Evolutionary conservation across 495 filamentous ascomycete species (phyloP), one percentile per base, ranked within the genome.

Genomic region (Cercophora samala): DNA sequence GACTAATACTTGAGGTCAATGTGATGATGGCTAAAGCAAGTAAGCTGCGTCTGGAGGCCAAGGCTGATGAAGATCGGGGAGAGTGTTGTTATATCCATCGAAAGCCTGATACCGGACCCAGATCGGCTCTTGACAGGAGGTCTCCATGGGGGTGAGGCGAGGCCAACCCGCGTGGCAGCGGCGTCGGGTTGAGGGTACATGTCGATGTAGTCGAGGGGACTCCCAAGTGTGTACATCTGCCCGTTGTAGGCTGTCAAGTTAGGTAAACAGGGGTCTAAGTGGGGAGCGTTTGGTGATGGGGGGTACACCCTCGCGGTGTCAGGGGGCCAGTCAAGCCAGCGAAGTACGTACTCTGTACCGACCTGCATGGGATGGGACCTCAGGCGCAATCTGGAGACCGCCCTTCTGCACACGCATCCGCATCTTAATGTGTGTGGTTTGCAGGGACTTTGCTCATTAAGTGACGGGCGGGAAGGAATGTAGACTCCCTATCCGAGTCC

Each of bases 341-440:
- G 0, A 56, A 23, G 53, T 56, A 56, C 53, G 53, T 56, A 56
- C 53, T 23, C 22, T 56, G 62, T 59, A 60, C 46, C 32, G 53
- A 67, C 8, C 24, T 59, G 62, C 62, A 64, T 61, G 66, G 11
- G 37, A 46, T 46, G 37, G 37, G 37, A 46, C 54, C 26, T 46
- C 51, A 22, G 22, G 55, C 21, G 60, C 24, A 56, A 61, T 55
- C 46, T 64, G 55, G 22, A 18, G 60, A 64, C 68, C 68, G 64
- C 64, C 64, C 26, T 69, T 69, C 61, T 69, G 64, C 64, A 51
- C 61, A 64, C 26, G 63, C 60, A 37, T 19, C 68, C 68, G 68
- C 68, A 22, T 18, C 55, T 62, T 55, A 51, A 32, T 61, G 32
- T 51, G 63, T 9, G 5, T 32, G 26, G 51, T 64, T 63, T 60